phyloP scores from a whole-genome alignment of 1,139 yeast genomes.

The Barnettozyma hawaiiensis region DNA sequence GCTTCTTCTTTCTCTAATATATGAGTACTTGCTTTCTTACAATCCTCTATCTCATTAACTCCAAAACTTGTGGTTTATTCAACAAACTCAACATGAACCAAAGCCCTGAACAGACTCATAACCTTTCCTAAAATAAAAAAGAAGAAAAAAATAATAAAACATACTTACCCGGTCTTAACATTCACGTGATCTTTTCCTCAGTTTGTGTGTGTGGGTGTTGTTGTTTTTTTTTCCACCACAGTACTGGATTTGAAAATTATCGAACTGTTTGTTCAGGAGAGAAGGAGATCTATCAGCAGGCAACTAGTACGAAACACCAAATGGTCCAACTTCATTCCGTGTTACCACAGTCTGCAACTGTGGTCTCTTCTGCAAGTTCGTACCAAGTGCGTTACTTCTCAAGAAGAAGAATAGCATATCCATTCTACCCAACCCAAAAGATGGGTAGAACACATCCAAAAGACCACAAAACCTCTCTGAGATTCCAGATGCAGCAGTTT shows the following conservation, averaged over 20 bases:
- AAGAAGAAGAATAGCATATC: constrained; percentile 43
- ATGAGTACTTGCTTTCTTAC: not conserved
- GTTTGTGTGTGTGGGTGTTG: not conserved
- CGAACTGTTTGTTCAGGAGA: too few species aligned
- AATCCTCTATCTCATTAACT: not conserved
- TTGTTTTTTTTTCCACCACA: not conserved
- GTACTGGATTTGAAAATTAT: too few species aligned
- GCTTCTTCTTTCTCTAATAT: not conserved
- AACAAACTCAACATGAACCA: not conserved
- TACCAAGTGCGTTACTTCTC: constrained; percentile 34
- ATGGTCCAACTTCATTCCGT: constrained; percentile 7
- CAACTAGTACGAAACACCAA: not conserved
- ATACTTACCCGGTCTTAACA: not conserved
- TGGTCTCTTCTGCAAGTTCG: constrained; percentile 7
- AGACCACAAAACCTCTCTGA: constrained; percentile 37
- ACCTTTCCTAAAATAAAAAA: not conserved
- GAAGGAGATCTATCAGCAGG: too few species aligned
- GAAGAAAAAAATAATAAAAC: too few species aligned
- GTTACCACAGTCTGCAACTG: constrained; percentile 4
- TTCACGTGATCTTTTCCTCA: not conserved
- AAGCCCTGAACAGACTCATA: not conserved
- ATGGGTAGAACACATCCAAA: constrained; percentile 38
- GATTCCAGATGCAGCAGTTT: constrained; percentile 28
- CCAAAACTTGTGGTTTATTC: not conserved
- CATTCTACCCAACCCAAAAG: constrained; percentile 38